Conservation (phyloP, 257 asterid genomes). For the Rehmannia glutinosa region DNA sequence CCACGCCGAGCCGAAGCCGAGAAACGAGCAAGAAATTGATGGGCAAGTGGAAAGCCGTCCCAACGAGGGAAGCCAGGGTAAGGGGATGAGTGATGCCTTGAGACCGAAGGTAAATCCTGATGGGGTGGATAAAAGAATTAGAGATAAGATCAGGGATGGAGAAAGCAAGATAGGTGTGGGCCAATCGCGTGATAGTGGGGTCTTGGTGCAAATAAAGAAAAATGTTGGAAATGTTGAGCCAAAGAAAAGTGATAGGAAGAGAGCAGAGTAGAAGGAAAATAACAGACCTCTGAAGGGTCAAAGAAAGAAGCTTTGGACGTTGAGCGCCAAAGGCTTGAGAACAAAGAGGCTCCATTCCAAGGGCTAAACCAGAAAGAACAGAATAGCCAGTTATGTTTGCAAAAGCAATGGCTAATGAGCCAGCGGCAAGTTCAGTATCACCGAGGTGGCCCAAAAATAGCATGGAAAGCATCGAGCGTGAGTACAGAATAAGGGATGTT, state of each 20-base stretch:
- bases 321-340: conserved; percentile 83
- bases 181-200: conserved; percentile 49
- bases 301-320: conserved; percentile 51
- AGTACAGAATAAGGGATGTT: conserved; percentile 61
- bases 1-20: conserved; percentile 51
- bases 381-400: conserved; percentile 77
- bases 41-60: conserved; percentile 56
- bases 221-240: conserved; percentile 63
- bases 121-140: conserved; percentile 71
- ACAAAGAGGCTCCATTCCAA: conserved; percentile 86
- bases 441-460: conserved; percentile 72
- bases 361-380: conserved; percentile 60
- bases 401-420: conserved; percentile 73
- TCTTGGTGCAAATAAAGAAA: conserved; percentile 64
- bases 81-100: conserved; percentile 80
- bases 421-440: conserved; percentile 60
- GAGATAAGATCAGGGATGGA: conserved; percentile 73
- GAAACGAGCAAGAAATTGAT: conserved; percentile 44
- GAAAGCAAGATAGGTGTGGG: conserved; percentile 56
- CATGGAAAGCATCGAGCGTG: conserved; percentile 72
- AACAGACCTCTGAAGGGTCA: conserved; percentile 56
- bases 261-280: conserved; percentile 59
- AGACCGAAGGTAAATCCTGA: conserved; percentile 81
- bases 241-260: conserved; percentile 53
- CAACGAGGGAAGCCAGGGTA: conserved; percentile 53